Base-by-base conservation (phyloP, 768 basidiomycete genomes). In the Candolleomyces aberdarensis region DNA sequence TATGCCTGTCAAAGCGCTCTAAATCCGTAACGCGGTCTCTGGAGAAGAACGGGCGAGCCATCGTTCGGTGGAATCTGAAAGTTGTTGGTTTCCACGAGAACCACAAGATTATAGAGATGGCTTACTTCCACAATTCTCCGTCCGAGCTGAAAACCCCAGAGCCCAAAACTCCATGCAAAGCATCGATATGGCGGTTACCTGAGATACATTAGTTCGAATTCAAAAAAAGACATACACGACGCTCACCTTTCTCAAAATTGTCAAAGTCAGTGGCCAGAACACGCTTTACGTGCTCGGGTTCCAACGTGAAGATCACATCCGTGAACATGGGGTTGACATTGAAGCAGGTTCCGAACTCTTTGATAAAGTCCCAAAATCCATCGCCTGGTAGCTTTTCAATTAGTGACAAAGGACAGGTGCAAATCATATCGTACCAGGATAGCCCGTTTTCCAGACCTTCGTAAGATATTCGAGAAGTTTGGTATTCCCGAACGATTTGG, bases 71-170 rank as follows among this genome's bases (percentile, higher is more conserved):
- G 54, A 63, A 63, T 31, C 61, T 62, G 17, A 9, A 26, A 5
- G 51, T 20, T n/a, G 39, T 57, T 14, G 57, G 20, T 31, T 22
- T 14, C 14, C 19, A 36, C 31, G 13, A 31, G 26, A 26, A 26
- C 3, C 26, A 19, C 31, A 44, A 19, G 19, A 41, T 36, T 41
- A 39, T 8, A 44, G 7, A 43, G 1, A 20, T 5, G n/a, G 51
- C 61, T 13, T 46, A 58, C 62, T 63, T 63, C 62, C 62, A 63
- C 53, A 63, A 56, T 15, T 63, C 62, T 14, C 87, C 86, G 58
- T 88, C 86, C 15, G 85, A 83, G 64, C 89, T 88, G 69, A 89
- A 89, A 5, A 89, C 84, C 0, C 88, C 88, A 13, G 78, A 78
- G 0, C 88, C 88, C n/a, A 89, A 71, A 15, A 88, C 75, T 2